Evolutionary conservation across 2,329 filamentous ascomycete genomes (phyloP).

Genomic region (Xylariaceae sp.): DNA sequence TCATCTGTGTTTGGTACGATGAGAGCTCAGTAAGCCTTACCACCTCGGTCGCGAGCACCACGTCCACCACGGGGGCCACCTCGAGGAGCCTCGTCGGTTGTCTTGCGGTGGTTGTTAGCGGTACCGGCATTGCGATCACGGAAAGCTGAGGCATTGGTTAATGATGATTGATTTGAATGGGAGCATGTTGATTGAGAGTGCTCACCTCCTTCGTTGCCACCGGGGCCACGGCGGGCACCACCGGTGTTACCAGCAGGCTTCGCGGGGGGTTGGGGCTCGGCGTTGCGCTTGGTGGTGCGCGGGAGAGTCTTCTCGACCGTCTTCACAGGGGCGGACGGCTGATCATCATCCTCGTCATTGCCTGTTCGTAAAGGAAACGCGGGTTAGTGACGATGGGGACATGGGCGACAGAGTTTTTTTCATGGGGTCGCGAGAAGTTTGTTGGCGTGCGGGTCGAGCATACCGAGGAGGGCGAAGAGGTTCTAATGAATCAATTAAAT

Average conservation of each 20-base stretch:
- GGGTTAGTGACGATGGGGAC: constrained; percentile 22
- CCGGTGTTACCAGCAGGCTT: constrained; percentile 38
- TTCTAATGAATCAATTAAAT: constrained; percentile 57
- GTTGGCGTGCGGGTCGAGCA: constrained; percentile 33
- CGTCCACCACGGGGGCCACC: constrained; percentile 57
- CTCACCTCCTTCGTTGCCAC: constrained; percentile 86
- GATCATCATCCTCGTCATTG: constrained; percentile 66
- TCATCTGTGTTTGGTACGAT: background rate
- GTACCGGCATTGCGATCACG: constrained; percentile 81
- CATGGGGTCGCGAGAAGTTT: constrained; percentile 18
- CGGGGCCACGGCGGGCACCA: constrained; percentile 55
- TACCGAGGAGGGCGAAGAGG: constrained; percentile 98
- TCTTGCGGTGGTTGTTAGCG: constrained; percentile 76
- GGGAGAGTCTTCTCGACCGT: constrained; percentile 78
- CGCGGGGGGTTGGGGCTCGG: constrained; percentile 65
- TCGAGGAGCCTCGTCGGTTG: constrained; percentile 63
- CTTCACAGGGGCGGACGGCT: constrained; percentile 76
- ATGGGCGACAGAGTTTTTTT: constrained; percentile 21
- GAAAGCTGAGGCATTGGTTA: constrained; percentile 60
- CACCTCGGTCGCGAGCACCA: constrained; percentile 59
- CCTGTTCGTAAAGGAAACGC: constrained; percentile 39
- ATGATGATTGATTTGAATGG: constrained; percentile 11
- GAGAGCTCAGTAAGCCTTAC: constrained; percentile 35
- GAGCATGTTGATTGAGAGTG: constrained; percentile 26
- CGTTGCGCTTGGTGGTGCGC: constrained; percentile 80